Conservation (phyloP, 2,329 filamentous ascomycete species). For the Onygenales sp. region DNA sequence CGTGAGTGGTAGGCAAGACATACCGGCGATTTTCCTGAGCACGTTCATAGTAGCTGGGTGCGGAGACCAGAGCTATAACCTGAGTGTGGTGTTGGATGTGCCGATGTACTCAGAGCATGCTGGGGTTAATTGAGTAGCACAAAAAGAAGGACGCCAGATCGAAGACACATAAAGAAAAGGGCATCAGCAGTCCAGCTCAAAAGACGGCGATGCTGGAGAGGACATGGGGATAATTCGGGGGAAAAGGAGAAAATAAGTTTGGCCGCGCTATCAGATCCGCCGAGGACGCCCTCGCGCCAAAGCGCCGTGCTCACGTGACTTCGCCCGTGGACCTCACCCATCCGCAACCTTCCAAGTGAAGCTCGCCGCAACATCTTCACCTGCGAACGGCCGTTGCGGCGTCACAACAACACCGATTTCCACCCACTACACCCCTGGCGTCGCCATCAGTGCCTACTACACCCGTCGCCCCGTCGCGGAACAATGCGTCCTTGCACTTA, state of each 20-base stretch:
- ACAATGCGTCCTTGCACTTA: neutral
- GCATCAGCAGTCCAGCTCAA: neutral
- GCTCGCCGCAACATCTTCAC: too few relatives aligned
- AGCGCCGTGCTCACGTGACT: too few relatives aligned
- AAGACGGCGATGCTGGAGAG: neutral
- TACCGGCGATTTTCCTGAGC: constrained; percentile 4
- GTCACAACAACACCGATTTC: too few relatives aligned
- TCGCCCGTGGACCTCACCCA: too few relatives aligned
- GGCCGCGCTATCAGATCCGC: neutral
- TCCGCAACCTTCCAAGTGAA: too few relatives aligned
- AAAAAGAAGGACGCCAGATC: neutral
- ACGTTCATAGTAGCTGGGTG: constrained; percentile 1
- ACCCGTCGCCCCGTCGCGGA: too few relatives aligned
- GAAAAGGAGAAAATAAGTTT: neutral
- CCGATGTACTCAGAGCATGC: neutral
- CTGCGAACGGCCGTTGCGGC: too few relatives aligned
- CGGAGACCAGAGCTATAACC: neutral
- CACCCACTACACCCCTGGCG: too few relatives aligned
- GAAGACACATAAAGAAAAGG: neutral
- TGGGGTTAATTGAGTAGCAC: neutral
- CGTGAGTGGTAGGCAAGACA: neutral
- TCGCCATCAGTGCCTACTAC: too few relatives aligned
- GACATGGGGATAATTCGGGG: neutral
- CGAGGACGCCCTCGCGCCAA: neutral
- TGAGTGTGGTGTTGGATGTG: neutral